Evolutionary conservation across 2,329 filamentous ascomycete genomes (phyloP).

Genomic region (Pseudovirgaria hyperparasitica): DNA sequence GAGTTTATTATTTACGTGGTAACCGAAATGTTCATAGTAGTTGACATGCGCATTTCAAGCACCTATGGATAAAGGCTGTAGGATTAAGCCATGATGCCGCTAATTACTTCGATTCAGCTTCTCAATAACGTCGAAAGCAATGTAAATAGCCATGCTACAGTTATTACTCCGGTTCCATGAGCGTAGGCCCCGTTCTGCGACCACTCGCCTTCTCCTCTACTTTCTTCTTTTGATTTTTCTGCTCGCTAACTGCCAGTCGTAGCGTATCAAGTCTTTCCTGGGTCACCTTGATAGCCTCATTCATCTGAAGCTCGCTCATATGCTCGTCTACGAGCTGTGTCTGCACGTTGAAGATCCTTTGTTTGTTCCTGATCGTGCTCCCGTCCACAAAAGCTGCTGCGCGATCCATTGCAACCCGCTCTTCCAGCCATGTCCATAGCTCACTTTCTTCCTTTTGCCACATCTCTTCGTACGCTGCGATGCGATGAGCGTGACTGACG

Average conservation of each 20-base stretch:
- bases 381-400: conserved; percentile 24
- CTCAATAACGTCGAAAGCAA: too few species aligned
- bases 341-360: conserved; percentile 37
- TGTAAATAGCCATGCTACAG: too few species aligned
- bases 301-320: conserved; percentile 62
- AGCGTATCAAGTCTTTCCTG: conserved; percentile 71
- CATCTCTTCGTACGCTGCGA: conserved; percentile 83
- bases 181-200: too few species aligned
- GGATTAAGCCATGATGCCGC: too few species aligned
- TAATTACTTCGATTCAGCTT: too few species aligned
- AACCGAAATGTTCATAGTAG: too few species aligned
- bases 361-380: conserved; percentile 14
- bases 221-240: conserved; percentile 8
- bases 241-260: conserved; percentile 49
- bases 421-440: conserved; percentile 87
- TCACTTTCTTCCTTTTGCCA: conserved; percentile 82
- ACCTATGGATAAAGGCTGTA: too few species aligned
- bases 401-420: conserved; percentile 62
- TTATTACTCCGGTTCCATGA: too few species aligned
- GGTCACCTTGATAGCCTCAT: conserved; percentile 71
- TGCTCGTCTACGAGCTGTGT: conserved; percentile 44
- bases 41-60: too few species aligned
- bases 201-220: conserved; percentile 2
- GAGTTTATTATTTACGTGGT: too few species aligned
- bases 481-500: conserved; percentile 46